phyloP scores from a whole-genome alignment of 2,329 filamentous ascomycete species.

The Xylogone sp. region DNA sequence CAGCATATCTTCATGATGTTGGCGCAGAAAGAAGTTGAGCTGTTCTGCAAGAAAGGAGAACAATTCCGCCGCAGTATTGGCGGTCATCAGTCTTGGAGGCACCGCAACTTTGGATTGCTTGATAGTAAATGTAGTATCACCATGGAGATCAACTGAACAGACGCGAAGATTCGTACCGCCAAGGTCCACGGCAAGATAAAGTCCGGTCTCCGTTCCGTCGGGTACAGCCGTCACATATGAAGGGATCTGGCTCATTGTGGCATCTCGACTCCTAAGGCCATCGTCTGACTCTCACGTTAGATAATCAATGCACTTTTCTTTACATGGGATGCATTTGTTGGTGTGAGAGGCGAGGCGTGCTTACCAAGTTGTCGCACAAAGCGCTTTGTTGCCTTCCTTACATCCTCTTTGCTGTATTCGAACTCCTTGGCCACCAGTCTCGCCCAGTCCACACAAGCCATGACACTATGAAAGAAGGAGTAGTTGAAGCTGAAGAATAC shows the following conservation, averaged over 20 bases:
- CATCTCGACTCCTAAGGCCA: slow-evolving; percentile 70
- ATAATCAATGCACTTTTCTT: slow-evolving; percentile 10
- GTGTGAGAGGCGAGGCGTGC: slow-evolving; percentile 25
- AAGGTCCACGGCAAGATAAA: slow-evolving; percentile 91
- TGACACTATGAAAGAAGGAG: slow-evolving; percentile 34
- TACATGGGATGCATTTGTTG: background rate
- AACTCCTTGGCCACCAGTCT: slow-evolving; percentile 77
- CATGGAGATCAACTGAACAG: slow-evolving; percentile 86
- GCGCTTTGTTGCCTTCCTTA: slow-evolving; percentile 76
- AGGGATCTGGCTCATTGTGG: slow-evolving; percentile 87
- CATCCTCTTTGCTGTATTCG: slow-evolving; percentile 71
- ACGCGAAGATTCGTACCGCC: slow-evolving; percentile 96
- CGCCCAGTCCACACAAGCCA: slow-evolving; percentile 64
- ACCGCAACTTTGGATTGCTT: slow-evolving; percentile 88
- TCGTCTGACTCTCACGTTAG: slow-evolving; percentile 50
- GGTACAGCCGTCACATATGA: slow-evolving; percentile 92
- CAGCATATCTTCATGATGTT: slow-evolving; percentile 71
- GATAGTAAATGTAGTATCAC: slow-evolving; percentile 87
- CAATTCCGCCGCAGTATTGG: slow-evolving; percentile 75
- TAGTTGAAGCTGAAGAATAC: background rate
- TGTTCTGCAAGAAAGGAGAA: slow-evolving; percentile 89
- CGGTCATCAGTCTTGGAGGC: slow-evolving; percentile 81
- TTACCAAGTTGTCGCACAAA: slow-evolving; percentile 78
- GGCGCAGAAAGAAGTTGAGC: slow-evolving; percentile 79
- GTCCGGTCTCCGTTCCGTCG: slow-evolving; percentile 83